Base-by-base conservation (phyloP, 345 rosid genomes). In the Leavenworthia alabamica region DNA sequence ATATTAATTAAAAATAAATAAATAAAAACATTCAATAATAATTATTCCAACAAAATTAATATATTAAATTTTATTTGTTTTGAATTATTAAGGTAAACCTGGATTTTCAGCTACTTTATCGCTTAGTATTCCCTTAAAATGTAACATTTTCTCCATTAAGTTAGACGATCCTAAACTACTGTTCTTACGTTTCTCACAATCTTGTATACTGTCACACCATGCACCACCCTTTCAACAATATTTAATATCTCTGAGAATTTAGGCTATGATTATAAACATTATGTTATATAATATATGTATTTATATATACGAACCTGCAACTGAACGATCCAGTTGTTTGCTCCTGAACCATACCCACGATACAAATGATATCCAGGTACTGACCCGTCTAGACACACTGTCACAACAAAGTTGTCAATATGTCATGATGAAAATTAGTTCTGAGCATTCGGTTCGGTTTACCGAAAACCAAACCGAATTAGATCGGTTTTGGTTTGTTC, bases 371-470 rank as follows among this genome's bases (percentile, higher is more conserved):
- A 92, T 68, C 95, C 98, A 4, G 97, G 93, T 3, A 94, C 85
- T 60, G 93, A 85, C 36, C 97, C 98, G 69, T 92, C 98, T 78
- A 89, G 75, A 67, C 98, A 92, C 62, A 89, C 97, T 92, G 85
- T 68, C 72, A n/a, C 39, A 33, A 32, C 40, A 61, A 52, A 15
- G 8, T 14, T 8, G 15, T 22, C 45, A 35, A 31, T 41, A 32
- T 35, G 41, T 73, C 65, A 23, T 23, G 24, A 59, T 46, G 39
- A 42, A 57, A 24, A n/a, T n/a, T n/a, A n/a, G n/a, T n/a, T n/a
- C n/a, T n/a, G n/a, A n/a, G n/a, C n/a, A n/a, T n/a, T n/a, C n/a
- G n/a, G n/a, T n/a, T n/a, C n/a, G n/a, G n/a, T n/a, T n/a, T n/a
- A n/a, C n/a, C n/a, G n/a, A n/a, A n/a, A n/a, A n/a, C n/a, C n/a